Conservation (phyloP, 176 grass and related monocot genomes). For the Eragrostis curvula region DNA sequence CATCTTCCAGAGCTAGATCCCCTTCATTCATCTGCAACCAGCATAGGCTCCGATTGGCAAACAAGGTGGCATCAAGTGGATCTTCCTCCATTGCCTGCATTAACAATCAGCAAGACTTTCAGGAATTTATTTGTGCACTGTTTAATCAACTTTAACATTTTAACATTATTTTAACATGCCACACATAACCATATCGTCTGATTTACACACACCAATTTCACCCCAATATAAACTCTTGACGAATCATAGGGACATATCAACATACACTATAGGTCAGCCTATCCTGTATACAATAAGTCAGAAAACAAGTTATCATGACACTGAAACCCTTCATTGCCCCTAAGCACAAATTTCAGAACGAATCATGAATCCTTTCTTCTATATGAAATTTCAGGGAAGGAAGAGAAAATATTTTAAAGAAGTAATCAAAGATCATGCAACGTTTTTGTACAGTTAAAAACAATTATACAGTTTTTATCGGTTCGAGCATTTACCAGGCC, state of each 20-base stretch:
- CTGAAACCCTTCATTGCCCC: neutral
- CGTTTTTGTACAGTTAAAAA: neutral
- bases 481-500: neutral
- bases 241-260: neutral
- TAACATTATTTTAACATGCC: neutral
- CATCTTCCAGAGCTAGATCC: neutral
- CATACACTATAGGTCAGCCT: neutral
- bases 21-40: neutral
- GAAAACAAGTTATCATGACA: neutral
- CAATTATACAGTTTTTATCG: neutral
- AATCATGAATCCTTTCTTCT: neutral
- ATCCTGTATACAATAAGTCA: neutral
- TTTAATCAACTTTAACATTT: neutral
- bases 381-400: no score
- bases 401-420: no score
- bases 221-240: no score
- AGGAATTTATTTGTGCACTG: neutral
- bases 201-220: neutral
- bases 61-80: constrained; percentile 3
- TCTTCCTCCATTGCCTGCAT: neutral
- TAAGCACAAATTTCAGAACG: neutral
- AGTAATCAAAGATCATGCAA: neutral
- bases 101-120: neutral
- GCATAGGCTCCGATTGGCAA: neutral
- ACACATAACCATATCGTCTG: neutral